Evolutionary conservation across 2,329 filamentous ascomycete genomes (phyloP).

Genomic region (Chrysoporthe deuterocubensis): DNA sequence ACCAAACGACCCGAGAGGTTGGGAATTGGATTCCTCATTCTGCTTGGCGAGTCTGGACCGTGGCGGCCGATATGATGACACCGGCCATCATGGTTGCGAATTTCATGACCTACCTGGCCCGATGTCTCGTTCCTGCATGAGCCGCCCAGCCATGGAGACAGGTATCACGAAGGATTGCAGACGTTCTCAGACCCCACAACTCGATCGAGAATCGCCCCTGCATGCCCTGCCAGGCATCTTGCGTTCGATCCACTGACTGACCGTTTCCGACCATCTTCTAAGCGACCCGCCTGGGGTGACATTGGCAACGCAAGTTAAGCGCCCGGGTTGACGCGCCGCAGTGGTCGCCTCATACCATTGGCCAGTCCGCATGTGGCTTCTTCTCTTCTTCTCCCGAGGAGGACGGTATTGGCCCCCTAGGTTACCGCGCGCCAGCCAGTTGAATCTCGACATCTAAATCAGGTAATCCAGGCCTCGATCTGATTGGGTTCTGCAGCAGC

Average conservation of each 20-base stretch:
- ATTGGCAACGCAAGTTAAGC: slow-evolving; percentile 27
- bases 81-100: too few relatives aligned
- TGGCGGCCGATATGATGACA: not conserved
- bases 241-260: slow-evolving; percentile 10
- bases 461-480: slow-evolving; percentile 11
- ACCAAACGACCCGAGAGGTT: not conserved
- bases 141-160: not conserved
- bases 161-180: not conserved
- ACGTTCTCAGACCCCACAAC: slow-evolving; percentile 3
- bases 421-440: slow-evolving; percentile 31
- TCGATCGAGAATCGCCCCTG: not conserved
- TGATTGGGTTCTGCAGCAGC: slow-evolving; percentile 22
- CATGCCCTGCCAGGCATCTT: slow-evolving; percentile 7
- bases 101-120: not conserved
- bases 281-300: slow-evolving; percentile 22
- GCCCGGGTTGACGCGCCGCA: slow-evolving; percentile 23
- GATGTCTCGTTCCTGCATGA: not conserved
- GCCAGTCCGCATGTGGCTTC: slow-evolving; percentile 7
- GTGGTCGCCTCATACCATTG: slow-evolving; percentile 23
- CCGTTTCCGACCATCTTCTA: slow-evolving; percentile 18
- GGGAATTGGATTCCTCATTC: not conserved
- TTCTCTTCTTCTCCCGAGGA: slow-evolving; percentile 12
- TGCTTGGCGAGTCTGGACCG: not conserved
- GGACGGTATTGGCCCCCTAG: slow-evolving; percentile 17
- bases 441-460: slow-evolving; percentile 16